phyloP scores from a whole-genome alignment of 352 stramenopile genomes.

The Globisporangium paroecandrum region DNA sequence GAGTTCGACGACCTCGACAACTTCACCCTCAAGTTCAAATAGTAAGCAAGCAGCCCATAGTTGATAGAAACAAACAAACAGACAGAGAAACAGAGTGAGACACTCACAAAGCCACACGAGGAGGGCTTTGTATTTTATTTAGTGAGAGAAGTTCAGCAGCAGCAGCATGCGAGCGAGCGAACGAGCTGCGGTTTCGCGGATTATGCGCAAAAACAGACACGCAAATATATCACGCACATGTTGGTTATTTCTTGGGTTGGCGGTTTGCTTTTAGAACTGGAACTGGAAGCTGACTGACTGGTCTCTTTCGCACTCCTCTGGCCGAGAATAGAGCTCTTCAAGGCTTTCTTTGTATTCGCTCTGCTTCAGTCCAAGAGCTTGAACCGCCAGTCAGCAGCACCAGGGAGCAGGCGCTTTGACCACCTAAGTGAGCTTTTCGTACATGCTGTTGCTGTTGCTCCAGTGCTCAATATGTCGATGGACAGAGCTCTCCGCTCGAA shows the following conservation, averaged over 20 bases:
- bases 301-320: background rate
- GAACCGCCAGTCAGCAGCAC: background rate
- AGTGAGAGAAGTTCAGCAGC: background rate
- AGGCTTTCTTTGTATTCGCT: too few relatives aligned
- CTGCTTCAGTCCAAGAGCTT: background rate
- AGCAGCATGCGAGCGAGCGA: background rate
- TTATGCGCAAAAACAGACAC: conserved; percentile 1
- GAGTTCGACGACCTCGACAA: conserved; percentile 58
- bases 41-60: background rate
- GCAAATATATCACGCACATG: background rate
- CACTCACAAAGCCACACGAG: background rate
- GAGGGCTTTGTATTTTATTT: background rate
- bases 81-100: background rate
- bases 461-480: background rate
- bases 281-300: background rate
- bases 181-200: background rate
- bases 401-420: background rate
- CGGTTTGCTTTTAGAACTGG: background rate
- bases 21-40: conserved; percentile 65
- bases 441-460: background rate
- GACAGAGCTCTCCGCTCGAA: background rate
- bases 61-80: background rate
- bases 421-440: background rate
- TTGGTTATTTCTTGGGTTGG: background rate
- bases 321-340: background rate